These are phyloP conservation scores for Alternaria consortialis DNA, from an alignment of 2,329 filamentous ascomycete species.

Conservation along the genomic window DNA sequence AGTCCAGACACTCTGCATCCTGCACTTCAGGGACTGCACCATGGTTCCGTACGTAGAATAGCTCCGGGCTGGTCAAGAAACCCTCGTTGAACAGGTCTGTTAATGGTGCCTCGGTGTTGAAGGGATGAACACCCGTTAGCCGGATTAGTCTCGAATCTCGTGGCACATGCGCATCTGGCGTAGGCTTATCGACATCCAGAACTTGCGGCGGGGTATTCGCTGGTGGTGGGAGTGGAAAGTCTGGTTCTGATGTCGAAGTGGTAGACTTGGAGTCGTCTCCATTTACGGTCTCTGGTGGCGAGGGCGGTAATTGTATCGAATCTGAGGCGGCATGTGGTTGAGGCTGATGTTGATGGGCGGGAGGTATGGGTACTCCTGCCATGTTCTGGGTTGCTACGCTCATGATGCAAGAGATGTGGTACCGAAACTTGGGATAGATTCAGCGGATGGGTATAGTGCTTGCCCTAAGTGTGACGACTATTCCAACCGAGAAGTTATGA, in stretches of 20 bases:
- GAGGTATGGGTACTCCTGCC: constrained; percentile 26
- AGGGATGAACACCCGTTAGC: constrained; percentile 87
- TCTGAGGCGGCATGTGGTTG: constrained; percentile 28
- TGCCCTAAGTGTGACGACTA: background rate
- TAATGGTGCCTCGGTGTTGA: constrained; percentile 88
- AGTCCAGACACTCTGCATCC: constrained; percentile 76
- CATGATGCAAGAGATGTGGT: constrained; percentile 24
- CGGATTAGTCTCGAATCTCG: constrained; percentile 84
- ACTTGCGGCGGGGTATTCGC: constrained; percentile 67
- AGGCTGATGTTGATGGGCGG: constrained; percentile 25
- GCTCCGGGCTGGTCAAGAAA: constrained; percentile 84
- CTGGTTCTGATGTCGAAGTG: constrained; percentile 26
- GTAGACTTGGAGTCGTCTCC: constrained; percentile 41
- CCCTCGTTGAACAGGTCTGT: constrained; percentile 80
- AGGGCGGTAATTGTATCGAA: constrained; percentile 40
- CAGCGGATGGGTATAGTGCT: background rate
- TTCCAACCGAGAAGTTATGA: background rate
- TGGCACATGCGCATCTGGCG: constrained; percentile 82
- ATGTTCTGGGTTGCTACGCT: constrained; percentile 22
- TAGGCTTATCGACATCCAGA: constrained; percentile 79
- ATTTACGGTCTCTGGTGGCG: constrained; percentile 47
- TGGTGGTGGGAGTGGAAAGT: constrained; percentile 74
- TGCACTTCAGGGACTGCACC: constrained; percentile 79
- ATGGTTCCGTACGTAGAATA: constrained; percentile 94
- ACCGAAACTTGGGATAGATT: background rate